These are phyloP conservation scores for Kewa caespitosa DNA, from an alignment of 179 eudicot species.

Conservation along the genomic window DNA sequence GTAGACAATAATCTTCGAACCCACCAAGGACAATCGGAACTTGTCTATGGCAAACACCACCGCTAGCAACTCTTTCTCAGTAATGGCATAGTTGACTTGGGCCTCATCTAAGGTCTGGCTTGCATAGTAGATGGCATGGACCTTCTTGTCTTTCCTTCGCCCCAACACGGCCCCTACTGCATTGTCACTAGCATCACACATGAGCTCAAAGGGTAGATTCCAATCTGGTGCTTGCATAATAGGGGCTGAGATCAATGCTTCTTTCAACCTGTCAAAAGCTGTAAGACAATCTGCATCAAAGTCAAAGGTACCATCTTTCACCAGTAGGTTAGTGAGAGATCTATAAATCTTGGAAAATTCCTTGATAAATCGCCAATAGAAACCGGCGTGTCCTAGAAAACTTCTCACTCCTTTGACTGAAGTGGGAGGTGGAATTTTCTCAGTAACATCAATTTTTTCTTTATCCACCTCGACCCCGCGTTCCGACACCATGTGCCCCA, in stretches of 20 bases:
- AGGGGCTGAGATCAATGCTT: background rate
- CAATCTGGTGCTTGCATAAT: background rate
- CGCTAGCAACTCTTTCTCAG: background rate
- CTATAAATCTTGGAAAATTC: background rate
- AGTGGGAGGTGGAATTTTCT: background rate
- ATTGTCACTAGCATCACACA: background rate
- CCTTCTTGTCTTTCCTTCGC: background rate
- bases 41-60: background rate
- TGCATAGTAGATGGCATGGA: background rate
- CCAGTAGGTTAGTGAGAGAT: background rate
- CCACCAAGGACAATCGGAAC: background rate
- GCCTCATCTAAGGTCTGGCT: background rate
- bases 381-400: background rate
- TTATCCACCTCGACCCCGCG: background rate
- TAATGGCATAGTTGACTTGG: background rate
- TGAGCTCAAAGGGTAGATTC: background rate
- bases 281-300: background rate
- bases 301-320: background rate
- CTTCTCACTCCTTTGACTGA: background rate
- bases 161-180: background rate
- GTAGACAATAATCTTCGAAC: too few relatives aligned
- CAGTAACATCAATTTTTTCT: background rate
- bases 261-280: background rate
- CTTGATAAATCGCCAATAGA: background rate
- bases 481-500: background rate